Conservation (phyloP, 768 basidiomycete species). For the Leccinellum albellum region DNA sequence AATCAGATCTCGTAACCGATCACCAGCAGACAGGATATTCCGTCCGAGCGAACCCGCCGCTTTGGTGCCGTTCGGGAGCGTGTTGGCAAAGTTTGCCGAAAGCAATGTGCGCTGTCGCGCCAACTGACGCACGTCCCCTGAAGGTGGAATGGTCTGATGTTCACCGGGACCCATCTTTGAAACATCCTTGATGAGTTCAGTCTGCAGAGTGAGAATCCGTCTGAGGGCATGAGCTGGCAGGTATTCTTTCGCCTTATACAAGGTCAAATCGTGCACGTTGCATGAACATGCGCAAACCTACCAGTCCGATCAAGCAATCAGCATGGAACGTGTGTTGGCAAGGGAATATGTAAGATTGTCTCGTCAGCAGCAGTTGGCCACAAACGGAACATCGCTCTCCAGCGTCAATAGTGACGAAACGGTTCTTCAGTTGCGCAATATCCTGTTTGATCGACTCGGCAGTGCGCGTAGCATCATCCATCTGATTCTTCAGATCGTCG, state of each 20-base stretch:
- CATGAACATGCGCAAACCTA: slow-evolving; percentile 38
- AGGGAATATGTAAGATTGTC: slow-evolving; percentile 98
- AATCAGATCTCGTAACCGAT: slow-evolving; percentile 86
- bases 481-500: slow-evolving; percentile 83
- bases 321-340: slow-evolving; percentile 98
- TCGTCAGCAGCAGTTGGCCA: slow-evolving; percentile 65
- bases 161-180: slow-evolving; percentile 31
- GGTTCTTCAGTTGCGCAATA: slow-evolving; percentile 76
- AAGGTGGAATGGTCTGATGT: slow-evolving; percentile 32
- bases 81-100: slow-evolving; percentile 66
- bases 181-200: slow-evolving; percentile 66
- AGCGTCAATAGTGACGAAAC: slow-evolving; percentile 89
- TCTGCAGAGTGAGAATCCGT: slow-evolving; percentile 82
- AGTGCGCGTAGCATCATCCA: slow-evolving; percentile 91
- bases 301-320: slow-evolving; percentile 92
- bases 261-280: not conserved
- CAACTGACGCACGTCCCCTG: slow-evolving; percentile 41
- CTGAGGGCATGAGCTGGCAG: slow-evolving; percentile 78
- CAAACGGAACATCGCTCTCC: slow-evolving; percentile 86
- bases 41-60: slow-evolving; percentile 68
- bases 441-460: slow-evolving; percentile 94
- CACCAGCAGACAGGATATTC: slow-evolving; percentile 84
- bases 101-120: slow-evolving; percentile 61
- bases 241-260: slow-evolving; percentile 81
- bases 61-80: slow-evolving; percentile 60